Conservation (phyloP, 2,329 filamentous ascomycete species). For the Botrytis paeoniae region DNA sequence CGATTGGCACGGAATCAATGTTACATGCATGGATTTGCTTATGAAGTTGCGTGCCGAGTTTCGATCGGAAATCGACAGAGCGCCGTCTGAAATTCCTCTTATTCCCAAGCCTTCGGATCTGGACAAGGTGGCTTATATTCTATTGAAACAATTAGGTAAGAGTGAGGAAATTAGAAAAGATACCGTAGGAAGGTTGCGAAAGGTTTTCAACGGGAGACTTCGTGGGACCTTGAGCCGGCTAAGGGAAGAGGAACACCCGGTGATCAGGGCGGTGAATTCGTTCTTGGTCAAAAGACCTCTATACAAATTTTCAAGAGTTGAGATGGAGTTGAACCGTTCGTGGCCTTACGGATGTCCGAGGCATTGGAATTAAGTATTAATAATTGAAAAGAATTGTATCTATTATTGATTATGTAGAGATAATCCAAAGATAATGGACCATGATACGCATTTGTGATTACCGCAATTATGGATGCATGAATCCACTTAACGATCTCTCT, state of each 20-base stretch:
- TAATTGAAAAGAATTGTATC: too few species aligned
- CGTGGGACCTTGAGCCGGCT: rapidly evolving
- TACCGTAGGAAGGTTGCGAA: not conserved
- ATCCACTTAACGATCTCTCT: not conserved
- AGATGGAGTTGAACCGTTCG: not conserved
- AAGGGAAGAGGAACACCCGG: not conserved
- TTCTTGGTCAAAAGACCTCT: not conserved
- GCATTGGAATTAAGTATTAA: not conserved
- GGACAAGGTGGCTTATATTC: not conserved
- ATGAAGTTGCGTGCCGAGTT: not conserved
- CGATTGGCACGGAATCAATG: conserved; percentile 23
- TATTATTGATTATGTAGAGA: too few species aligned
- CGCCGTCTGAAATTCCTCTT: not conserved
- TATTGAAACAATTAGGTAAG: not conserved
- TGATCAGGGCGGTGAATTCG: not conserved
- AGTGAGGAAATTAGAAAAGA: not conserved
- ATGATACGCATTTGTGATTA: not conserved
- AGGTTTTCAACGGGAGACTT: not conserved
- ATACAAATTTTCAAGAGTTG: not conserved
- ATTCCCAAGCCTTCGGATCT: not conserved
- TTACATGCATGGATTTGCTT: conserved; percentile 1
- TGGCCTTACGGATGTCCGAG: rapidly evolving
- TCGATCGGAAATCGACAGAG: not conserved
- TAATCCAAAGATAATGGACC: too few species aligned
- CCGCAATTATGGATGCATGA: not conserved